Percentiles rank a stretch among this genome's conserved stretches.
Conservation (phyloP, 257 asterid species). For the Cynanchum wilfordii region DNA sequence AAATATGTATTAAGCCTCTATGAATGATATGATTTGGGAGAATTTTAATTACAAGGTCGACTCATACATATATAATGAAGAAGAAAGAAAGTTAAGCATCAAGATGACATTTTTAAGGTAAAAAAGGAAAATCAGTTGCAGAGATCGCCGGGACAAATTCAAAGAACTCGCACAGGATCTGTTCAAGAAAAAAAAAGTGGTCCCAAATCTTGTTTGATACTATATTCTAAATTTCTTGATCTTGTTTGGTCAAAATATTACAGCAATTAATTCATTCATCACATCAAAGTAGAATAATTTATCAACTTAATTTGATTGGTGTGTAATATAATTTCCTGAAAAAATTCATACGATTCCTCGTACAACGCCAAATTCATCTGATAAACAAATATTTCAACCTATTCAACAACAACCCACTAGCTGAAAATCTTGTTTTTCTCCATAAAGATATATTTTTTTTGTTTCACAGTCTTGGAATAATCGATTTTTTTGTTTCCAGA, state of each 20-base stretch:
- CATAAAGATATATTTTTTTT: neutral
- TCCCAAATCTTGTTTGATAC: neutral
- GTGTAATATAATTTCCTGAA: neutral
- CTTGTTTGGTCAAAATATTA: neutral
- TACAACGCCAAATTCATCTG: too few relatives aligned
- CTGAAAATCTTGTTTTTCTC: slow-evolving; percentile 5
- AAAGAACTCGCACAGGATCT: neutral
- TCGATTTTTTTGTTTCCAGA: neutral
- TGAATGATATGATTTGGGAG: too few relatives aligned
- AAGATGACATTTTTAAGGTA: too few relatives aligned
- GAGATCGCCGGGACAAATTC: neutral
- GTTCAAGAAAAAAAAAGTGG: neutral
- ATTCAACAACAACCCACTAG: neutral
- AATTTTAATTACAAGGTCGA: too few relatives aligned
- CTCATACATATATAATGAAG: too few relatives aligned
- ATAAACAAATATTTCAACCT: neutral
- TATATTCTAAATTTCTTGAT: neutral
- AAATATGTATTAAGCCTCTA: too few relatives aligned
- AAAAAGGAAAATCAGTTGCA: neutral
- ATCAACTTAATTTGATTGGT: neutral
- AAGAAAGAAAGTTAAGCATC: too few relatives aligned
- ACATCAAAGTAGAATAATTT: neutral
- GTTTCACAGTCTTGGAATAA: neutral
- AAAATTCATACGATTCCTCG: neutral
- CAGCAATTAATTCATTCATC: neutral